Evolutionary conservation across 768 basidiomycete species (phyloP).

Genomic region (Ramaria sp.): DNA sequence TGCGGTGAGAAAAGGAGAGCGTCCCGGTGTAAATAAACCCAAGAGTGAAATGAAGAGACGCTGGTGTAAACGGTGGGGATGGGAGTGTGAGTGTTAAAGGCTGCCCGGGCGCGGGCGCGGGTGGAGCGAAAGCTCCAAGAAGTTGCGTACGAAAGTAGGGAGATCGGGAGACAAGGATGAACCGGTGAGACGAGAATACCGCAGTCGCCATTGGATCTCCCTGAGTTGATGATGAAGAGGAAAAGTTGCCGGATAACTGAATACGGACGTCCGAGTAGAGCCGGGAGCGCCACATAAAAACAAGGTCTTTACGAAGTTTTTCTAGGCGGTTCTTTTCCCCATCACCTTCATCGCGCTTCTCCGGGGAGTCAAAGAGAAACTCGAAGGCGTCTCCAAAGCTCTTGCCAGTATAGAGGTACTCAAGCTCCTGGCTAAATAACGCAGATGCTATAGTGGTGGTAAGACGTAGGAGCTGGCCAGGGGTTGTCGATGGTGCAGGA

Average conservation of each 20-base stretch:
- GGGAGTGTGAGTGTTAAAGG: conserved; percentile 61
- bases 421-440: conserved; percentile 82
- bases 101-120: conserved; percentile 26
- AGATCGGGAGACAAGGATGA: conserved; percentile 81
- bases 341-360: conserved; percentile 31
- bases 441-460: conserved; percentile 61
- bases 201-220: conserved; percentile 39
- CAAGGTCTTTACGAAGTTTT: conserved; percentile 85
- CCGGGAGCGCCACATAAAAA: conserved; percentile 94
- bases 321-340: conserved; percentile 52
- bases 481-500: conserved; percentile 24
- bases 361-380: conserved; percentile 64
- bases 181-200: conserved; percentile 86
- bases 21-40: conserved; percentile 95
- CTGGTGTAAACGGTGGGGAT: conserved; percentile 90
- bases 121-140: conserved; percentile 46
- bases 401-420: conserved; percentile 90
- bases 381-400: conserved; percentile 83
- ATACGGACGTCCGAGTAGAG: conserved; percentile 90
- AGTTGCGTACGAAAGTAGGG: conserved; percentile 80
- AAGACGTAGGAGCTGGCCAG: conserved; percentile 45
- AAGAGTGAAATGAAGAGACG: conserved; percentile 86
- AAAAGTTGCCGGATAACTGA: conserved; percentile 59
- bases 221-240: conserved; percentile 22
- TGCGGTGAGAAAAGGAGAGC: conserved; percentile 82